phyloP scores from a whole-genome alignment of 208 protist species.

The Leishmania guyanensis region DNA sequence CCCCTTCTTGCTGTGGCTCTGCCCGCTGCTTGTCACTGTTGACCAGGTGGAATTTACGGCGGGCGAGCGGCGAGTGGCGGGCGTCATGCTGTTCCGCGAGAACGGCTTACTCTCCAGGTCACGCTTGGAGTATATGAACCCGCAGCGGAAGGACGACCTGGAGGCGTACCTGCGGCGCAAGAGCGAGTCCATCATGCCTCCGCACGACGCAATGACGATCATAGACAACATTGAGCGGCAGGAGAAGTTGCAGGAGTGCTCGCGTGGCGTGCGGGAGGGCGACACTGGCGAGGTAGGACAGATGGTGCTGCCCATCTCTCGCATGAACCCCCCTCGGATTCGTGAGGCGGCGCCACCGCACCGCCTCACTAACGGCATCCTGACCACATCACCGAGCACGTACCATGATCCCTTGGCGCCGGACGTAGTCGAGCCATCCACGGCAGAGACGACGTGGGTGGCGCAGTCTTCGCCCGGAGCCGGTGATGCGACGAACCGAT shows the following conservation, averaged over 20 bases:
- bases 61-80: constrained; percentile 51
- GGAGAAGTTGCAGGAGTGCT: constrained; percentile 15
- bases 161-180: constrained; percentile 59
- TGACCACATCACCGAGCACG: background rate
- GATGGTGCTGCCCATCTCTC: constrained; percentile 16
- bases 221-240: constrained; percentile 25
- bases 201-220: constrained; percentile 25
- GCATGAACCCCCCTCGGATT: constrained; percentile 9
- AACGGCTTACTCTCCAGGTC: constrained; percentile 44
- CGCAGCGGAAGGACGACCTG: constrained; percentile 49
- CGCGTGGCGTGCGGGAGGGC: background rate
- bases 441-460: background rate
- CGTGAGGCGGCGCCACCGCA: background rate
- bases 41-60: constrained; percentile 49
- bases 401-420: background rate
- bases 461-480: background rate
- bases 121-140: constrained; percentile 67
- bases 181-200: constrained; percentile 19
- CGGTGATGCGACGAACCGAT: background rate
- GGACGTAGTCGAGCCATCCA: background rate
- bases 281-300: background rate
- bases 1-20: constrained; percentile 69
- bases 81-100: constrained; percentile 59
- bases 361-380: background rate
- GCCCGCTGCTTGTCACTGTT: constrained; percentile 52